phyloP scores from a whole-genome alignment of 202 grass and related monocot species.

The Musa balbisiana region DNA sequence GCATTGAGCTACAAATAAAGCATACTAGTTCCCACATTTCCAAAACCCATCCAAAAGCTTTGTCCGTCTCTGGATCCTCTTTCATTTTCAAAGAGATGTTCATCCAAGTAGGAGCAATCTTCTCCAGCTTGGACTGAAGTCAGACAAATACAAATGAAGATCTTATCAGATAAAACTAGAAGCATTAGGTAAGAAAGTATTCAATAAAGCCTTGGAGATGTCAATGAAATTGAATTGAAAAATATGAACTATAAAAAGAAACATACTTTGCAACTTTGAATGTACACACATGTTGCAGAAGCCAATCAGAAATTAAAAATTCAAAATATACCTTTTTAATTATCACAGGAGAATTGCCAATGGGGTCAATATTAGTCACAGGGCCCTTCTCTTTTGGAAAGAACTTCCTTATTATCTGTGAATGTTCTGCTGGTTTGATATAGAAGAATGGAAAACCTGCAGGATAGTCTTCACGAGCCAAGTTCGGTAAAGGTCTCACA shows the following conservation, averaged over 20 bases:
- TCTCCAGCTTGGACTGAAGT: conserved; percentile 63
- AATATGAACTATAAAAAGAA: too few relatives aligned
- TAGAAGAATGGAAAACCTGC: conserved; percentile 91
- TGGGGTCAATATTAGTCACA: conserved; percentile 66
- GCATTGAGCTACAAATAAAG: not conserved
- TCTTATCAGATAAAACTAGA: conserved; percentile 4
- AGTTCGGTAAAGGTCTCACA: conserved; percentile 83
- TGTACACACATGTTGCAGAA: not conserved
- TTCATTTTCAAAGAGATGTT: conserved; percentile 93
- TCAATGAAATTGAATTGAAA: not conserved
- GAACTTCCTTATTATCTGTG: conserved; percentile 75
- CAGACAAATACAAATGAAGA: conserved; percentile 1
- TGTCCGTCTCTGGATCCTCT: conserved; percentile 81
- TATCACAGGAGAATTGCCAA: conserved; percentile 94
- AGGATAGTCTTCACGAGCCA: conserved; percentile 50
- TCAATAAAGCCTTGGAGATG: too few relatives aligned
- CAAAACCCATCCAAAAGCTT: conserved; percentile 91
- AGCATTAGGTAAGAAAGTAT: not conserved
- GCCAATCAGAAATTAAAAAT: not conserved
- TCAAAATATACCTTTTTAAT: conserved; percentile 76
- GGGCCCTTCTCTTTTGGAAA: conserved; percentile 77
- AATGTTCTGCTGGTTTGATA: conserved; percentile 68
- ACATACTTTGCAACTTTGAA: not conserved
- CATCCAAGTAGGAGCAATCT: conserved; percentile 99
- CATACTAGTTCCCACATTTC: conserved; percentile 62